Base-by-base conservation (phyloP, 2,329 filamentous ascomycete genomes). In the Ceratocystis destructans region DNA sequence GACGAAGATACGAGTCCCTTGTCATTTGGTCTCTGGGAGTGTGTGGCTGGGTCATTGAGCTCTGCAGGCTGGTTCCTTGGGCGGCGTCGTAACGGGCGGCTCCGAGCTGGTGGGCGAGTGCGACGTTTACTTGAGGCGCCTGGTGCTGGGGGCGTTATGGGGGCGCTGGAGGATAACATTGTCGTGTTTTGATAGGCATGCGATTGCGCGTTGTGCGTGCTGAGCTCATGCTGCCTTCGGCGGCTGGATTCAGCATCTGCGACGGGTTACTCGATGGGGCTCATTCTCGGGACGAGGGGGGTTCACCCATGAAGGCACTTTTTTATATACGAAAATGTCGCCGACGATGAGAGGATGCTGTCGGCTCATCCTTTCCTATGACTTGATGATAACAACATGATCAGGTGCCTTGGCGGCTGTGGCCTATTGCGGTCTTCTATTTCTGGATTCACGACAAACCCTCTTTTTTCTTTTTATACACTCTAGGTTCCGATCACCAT, bases 231-330 rank as follows among this genome's bases (percentile, higher is more conserved):
- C 33, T 17, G 28, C 7, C 55, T 33, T 10, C 15, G 55, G 55
- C 28, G 12, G 61, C 22, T 12, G 20, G 20, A 41, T 41, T 20
- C 22, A 31, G 20, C 55, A 17, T 66, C 70, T 73, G 74, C 76
- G 78, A 61, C 45, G 62, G 44, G 61, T 96, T 95, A 97, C 93
- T 96, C 92, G 91, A 97, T 96, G 93, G 93, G 93, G 93, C 93
- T 96, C 91, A 97, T 96, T 96, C 90, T 96, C 88, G 93, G 91
- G 83, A 88, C 92, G 91, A 96, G 90, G 88, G 88, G 78, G 77
- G 76, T 77, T 74, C 73, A 75, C 57, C 50, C 62, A 55, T 25
- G 59, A 64, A 68, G 61, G 48, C 66, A 61, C 63, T 53, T 57
- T 44, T 65, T 64, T 62, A 15, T 37, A 22, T 62, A 46, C 25